Conservation (phyloP, 1,284 basidiomycete species). For the Phellopilus nigrolimitatus region DNA sequence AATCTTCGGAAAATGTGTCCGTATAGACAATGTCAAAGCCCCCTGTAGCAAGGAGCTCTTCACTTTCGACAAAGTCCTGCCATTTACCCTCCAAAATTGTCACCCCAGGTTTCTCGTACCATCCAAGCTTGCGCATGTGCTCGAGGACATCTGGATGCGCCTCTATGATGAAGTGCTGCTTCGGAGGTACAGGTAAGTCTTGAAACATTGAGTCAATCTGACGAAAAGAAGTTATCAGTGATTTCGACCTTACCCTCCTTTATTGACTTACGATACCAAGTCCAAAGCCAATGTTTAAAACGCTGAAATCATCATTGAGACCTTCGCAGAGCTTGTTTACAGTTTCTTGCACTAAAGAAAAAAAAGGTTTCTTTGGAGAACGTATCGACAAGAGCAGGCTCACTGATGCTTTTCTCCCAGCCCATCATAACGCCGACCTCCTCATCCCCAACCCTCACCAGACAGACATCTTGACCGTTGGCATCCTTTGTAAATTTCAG, state of each 20-base stretch:
- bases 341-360: conserved; percentile 57
- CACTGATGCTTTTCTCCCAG: conserved; percentile 83
- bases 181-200: conserved; percentile 52
- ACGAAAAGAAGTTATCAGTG: conserved; percentile 14
- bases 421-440: conserved; percentile 95
- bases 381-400: conserved; percentile 28
- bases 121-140: conserved; percentile 70
- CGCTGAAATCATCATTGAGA: conserved; percentile 47
- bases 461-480: conserved; percentile 77
- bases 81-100: conserved; percentile 85
- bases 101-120: conserved; percentile 77
- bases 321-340: conserved; percentile 54
- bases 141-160: conserved; percentile 88
- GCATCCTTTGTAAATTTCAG: conserved; percentile 71
- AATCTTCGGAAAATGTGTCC: conserved; percentile 94
- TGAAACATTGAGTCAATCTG: conserved; percentile 86
- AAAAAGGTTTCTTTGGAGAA: conserved; percentile 8
- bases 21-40: conserved; percentile 91
- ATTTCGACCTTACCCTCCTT: conserved; percentile 19
- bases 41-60: conserved; percentile 50
- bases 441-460: conserved; percentile 64
- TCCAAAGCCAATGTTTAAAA: conserved; percentile 93
- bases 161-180: conserved; percentile 89
- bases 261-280: conserved; percentile 76
- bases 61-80: conserved; percentile 75